Percentiles rank a stretch among this genome's conserved stretches.
phyloP scores from a whole-genome alignment of 495 filamentous ascomycete genomes.

The Niebla homalea region DNA sequence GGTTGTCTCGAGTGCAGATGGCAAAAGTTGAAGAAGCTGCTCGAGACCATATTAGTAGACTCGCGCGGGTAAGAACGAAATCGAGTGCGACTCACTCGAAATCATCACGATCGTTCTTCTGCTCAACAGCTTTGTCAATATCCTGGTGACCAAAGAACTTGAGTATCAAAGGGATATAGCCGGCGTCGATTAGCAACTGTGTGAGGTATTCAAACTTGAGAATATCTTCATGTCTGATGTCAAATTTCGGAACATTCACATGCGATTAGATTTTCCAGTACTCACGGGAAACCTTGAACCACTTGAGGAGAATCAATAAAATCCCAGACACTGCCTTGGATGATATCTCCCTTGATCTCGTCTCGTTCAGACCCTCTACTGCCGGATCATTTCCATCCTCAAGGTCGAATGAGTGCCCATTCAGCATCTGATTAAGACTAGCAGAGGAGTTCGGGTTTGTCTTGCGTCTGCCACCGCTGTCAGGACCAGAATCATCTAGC shows the following conservation, averaged over 20 bases:
- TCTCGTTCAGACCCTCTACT: conserved; percentile 64
- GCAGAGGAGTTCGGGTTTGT: conserved; percentile 15
- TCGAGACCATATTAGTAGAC: background rate
- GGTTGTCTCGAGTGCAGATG: conserved; percentile 41
- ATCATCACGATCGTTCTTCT: conserved; percentile 69
- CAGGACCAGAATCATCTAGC: conserved; percentile 15
- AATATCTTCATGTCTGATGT: conserved; percentile 50
- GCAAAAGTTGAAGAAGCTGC: conserved; percentile 83
- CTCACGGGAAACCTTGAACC: conserved; percentile 92
- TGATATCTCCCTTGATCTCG: conserved; percentile 70
- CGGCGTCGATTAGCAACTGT: conserved; percentile 83
- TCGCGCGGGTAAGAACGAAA: background rate
- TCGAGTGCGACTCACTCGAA: conserved; percentile 44
- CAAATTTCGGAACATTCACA: background rate
- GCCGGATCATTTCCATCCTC: conserved; percentile 28
- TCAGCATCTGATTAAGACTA: conserved; percentile 20
- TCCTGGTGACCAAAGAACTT: conserved; percentile 92
- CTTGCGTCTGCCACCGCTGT: conserved; percentile 15
- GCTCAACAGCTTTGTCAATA: conserved; percentile 74
- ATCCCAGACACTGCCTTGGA: conserved; percentile 82
- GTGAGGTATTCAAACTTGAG: conserved; percentile 93
- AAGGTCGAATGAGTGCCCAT: conserved; percentile 17
- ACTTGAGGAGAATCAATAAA: conserved; percentile 76
- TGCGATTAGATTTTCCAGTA: background rate
- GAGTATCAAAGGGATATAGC: conserved; percentile 80